These are phyloP conservation scores for Fusarium sororula DNA, from an alignment of 2,329 filamentous ascomycete species.

Conservation along the genomic window DNA sequence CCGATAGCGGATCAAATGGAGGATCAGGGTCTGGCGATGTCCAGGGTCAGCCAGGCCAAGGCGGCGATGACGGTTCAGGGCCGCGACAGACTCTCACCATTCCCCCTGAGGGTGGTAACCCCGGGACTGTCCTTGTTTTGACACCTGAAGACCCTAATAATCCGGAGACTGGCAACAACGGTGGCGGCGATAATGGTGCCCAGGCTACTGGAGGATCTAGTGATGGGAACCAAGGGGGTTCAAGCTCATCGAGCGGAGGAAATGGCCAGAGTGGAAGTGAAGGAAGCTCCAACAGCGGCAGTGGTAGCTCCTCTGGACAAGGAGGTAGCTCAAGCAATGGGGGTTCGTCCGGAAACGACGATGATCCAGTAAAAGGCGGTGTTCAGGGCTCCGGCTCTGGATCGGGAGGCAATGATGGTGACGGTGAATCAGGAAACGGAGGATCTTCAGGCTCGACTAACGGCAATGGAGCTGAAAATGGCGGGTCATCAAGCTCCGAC, in stretches of 20 bases:
- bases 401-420: neutral
- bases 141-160: neutral
- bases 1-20: neutral
- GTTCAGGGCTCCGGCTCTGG: neutral
- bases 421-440: neutral
- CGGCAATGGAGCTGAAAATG: neutral
- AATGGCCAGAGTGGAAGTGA: neutral
- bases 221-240: neutral
- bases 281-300: neutral
- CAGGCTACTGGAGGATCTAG: neutral
- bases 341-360: neutral
- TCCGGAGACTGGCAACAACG: neutral
- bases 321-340: neutral
- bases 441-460: neutral
- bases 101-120: constrained; percentile 13
- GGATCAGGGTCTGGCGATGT: neutral
- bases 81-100: constrained; percentile 13
- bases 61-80: neutral
- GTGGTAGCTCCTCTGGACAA: neutral
- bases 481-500: neutral
- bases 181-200: neutral
- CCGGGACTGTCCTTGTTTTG: constrained; percentile 21
- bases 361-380: neutral
- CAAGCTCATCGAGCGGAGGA: neutral
- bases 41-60: neutral